These are phyloP conservation scores for Neofusicoccum laricinum DNA, from an alignment of 2,329 filamentous ascomycete species.

Conservation along the genomic window DNA sequence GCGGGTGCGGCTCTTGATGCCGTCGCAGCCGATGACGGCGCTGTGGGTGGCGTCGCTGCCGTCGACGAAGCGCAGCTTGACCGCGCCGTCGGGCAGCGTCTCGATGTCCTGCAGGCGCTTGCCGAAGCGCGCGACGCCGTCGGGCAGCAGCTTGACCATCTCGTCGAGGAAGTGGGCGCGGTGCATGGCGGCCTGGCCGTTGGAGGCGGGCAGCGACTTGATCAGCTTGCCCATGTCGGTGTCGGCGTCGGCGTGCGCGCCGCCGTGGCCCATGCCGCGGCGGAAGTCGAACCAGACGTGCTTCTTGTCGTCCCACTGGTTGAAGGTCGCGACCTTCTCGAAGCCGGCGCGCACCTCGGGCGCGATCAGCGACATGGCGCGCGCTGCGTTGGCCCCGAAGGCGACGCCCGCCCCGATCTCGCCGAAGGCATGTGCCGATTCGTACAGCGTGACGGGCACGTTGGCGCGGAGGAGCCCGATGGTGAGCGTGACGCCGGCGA, in stretches of 20 bases:
- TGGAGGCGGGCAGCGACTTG: constrained; percentile 21
- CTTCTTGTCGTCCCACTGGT: constrained; percentile 34
- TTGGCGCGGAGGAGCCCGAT: constrained; percentile 49
- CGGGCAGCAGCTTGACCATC: constrained; percentile 47
- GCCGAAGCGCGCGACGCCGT: constrained; percentile 37
- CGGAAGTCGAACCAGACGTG: constrained; percentile 44
- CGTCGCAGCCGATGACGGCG: constrained; percentile 61
- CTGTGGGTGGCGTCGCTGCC: constrained; percentile 43
- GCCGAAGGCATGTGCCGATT: constrained; percentile 52
- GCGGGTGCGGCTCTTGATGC: constrained; percentile 58
- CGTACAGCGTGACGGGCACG: constrained; percentile 53
- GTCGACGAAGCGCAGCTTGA: constrained; percentile 42
- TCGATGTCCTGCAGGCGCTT: constrained; percentile 35
- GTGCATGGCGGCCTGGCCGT: constrained; percentile 36
- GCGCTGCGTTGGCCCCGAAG: constrained; percentile 55
- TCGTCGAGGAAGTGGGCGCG: constrained; percentile 50
- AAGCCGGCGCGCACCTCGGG: constrained; percentile 45
- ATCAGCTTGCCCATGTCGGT: constrained; percentile 26
- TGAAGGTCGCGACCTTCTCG: constrained; percentile 40
- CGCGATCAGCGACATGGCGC: constrained; percentile 54
- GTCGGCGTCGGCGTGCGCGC: constrained; percentile 20
- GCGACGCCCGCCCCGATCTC: constrained; percentile 60
- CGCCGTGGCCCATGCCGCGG: constrained; percentile 28
- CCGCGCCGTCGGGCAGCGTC: constrained; percentile 26
- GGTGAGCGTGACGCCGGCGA: constrained; percentile 55